Percentiles rank a stretch among this genome's conserved stretches.
Evolutionary conservation across 2,329 filamentous ascomycete genomes (phyloP).

Genomic region (Exophiala alcalophila): DNA sequence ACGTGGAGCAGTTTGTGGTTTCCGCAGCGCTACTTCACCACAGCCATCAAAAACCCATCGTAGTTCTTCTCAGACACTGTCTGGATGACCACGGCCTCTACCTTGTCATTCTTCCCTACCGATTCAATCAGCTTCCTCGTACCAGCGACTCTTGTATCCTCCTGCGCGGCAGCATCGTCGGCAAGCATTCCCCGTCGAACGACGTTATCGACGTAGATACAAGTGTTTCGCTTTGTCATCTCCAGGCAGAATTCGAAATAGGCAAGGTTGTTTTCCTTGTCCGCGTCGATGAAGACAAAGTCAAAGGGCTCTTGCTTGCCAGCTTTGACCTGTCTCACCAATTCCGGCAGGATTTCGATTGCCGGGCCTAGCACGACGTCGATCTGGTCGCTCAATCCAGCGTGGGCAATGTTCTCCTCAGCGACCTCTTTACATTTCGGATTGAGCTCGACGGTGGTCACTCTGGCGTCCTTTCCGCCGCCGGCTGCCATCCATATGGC

Average conservation of each 20-base stretch:
- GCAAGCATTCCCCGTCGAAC: constrained; percentile 41
- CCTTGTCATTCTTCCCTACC: constrained; percentile 41
- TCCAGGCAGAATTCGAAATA: constrained; percentile 49
- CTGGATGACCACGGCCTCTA: constrained; percentile 46
- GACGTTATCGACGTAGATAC: constrained; percentile 53
- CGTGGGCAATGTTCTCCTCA: constrained; percentile 43
- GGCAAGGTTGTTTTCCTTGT: constrained; percentile 49
- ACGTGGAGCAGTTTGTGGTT: too few relatives aligned
- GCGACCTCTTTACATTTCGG: constrained; percentile 48
- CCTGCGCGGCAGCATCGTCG: constrained; percentile 25
- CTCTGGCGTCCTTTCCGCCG: constrained; percentile 36
- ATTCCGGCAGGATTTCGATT: constrained; percentile 41
- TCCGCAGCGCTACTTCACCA: constrained; percentile 41
- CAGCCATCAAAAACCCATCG: constrained; percentile 46
- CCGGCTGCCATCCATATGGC: constrained; percentile 52
- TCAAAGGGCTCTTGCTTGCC: constrained; percentile 45
- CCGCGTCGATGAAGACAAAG: constrained; percentile 55
- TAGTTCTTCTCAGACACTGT: constrained; percentile 49
- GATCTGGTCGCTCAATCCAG: constrained; percentile 42
- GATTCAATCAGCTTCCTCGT: constrained; percentile 42
- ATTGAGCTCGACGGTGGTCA: constrained; percentile 54
- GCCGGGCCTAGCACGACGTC: constrained; percentile 48
- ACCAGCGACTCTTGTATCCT: constrained; percentile 29
- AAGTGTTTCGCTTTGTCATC: constrained; percentile 42
- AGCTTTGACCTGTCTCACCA: constrained; percentile 41